These are phyloP conservation scores for Beverwykella pulmonaria DNA, from an alignment of 495 filamentous ascomycete species.

Conservation along the genomic window DNA sequence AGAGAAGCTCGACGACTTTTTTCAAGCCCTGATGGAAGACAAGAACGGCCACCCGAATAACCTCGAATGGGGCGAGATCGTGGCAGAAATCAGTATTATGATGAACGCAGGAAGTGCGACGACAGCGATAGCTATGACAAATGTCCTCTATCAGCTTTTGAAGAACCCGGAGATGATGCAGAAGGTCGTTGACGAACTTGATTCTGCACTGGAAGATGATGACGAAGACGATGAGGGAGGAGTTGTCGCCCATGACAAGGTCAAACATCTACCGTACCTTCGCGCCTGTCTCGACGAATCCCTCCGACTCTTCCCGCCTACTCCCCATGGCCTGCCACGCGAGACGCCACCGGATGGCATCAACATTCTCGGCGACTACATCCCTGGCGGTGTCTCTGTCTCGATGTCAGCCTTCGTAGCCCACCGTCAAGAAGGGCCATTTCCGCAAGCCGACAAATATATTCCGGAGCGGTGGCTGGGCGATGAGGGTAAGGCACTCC, in stretches of 20 bases:
- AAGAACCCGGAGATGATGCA: conserved; percentile 28
- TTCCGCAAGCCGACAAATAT: conserved; percentile 37
- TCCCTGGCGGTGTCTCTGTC: conserved; percentile 39
- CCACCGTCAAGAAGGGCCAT: conserved; percentile 32
- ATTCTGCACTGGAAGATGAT: conserved; percentile 39
- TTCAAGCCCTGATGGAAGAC: conserved; percentile 58
- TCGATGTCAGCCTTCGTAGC: conserved; percentile 33
- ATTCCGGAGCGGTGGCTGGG: conserved; percentile 42
- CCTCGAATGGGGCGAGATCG: conserved; percentile 42
- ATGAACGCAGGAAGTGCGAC: conserved; percentile 42
- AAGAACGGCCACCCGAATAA: conserved; percentile 47
- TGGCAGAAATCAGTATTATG: conserved; percentile 43
- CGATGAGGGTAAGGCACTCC: conserved; percentile 31
- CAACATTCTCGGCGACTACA: conserved; percentile 35
- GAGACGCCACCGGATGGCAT: conserved; percentile 37
- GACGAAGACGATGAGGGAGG: conserved; percentile 28
- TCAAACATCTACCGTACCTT: conserved; percentile 45
- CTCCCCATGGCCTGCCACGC: conserved; percentile 35
- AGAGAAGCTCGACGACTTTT: conserved; percentile 61
- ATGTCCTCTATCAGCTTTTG: conserved; percentile 38
- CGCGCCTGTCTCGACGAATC: conserved; percentile 50
- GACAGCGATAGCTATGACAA: conserved; percentile 40
- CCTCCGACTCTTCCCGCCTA: conserved; percentile 41
- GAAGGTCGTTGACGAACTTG: conserved; percentile 31
- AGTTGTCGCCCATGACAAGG: conserved; percentile 52